A percentile compares a stretch with the other conserved stretches of the same genome.
Evolutionary conservation across 257 asterid genomes (phyloP).

Genomic region (Thymus mandschuricus): DNA sequence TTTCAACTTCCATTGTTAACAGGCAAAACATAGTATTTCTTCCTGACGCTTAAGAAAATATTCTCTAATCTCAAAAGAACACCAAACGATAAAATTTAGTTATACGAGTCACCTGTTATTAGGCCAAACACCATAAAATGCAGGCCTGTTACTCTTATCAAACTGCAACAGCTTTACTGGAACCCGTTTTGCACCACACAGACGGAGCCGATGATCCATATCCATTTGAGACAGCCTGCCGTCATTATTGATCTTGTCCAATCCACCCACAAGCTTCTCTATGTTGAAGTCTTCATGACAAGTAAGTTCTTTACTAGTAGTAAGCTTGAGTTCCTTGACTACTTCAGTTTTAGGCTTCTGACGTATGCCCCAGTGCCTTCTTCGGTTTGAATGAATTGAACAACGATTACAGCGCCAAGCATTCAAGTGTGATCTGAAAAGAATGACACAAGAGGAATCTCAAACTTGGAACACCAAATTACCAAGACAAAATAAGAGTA

Average conservation of each 20-base stretch:
- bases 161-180: constrained; percentile 75
- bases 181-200: constrained; percentile 36
- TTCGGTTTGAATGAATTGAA: constrained; percentile 46
- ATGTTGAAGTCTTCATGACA: constrained; percentile 52
- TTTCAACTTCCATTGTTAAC: not conserved
- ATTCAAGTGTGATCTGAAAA: constrained; percentile 67
- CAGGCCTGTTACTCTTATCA: constrained; percentile 90
- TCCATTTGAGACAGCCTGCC: constrained; percentile 36
- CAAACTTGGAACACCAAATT: constrained; percentile 7
- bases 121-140: constrained; percentile 90
- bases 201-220: constrained; percentile 27
- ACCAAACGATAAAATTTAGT: constrained; percentile 11
- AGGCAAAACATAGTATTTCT: constrained; percentile 11
- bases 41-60: not conserved
- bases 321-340: constrained; percentile 87
- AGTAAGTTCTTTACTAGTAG: constrained; percentile 51
- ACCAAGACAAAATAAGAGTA: constrained; percentile 20
- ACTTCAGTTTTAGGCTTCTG: constrained; percentile 72
- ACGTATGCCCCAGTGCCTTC: constrained; percentile 74
- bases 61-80: constrained; percentile 16
- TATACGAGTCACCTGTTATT: constrained; percentile 61
- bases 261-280: constrained; percentile 48
- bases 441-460: constrained; percentile 22
- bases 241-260: constrained; percentile 48
- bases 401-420: constrained; percentile 60